Evolutionary conservation across 257 asterid species (phyloP), one percentile per base, ranked within the genome.

Genomic region (Eustoma russellianum): DNA sequence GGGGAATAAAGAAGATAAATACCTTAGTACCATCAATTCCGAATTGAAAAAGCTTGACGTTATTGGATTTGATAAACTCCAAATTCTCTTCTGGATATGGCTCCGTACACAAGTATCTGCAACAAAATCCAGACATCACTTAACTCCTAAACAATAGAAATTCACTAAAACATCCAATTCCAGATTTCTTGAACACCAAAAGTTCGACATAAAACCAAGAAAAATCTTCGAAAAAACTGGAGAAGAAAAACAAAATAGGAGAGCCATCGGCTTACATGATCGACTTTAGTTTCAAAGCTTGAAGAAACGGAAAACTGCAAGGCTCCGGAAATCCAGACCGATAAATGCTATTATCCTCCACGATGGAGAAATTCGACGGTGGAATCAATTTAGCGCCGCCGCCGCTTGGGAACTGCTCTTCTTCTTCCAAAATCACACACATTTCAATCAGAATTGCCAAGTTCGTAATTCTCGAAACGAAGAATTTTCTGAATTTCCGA

Each of bases 1-100:
- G 30, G 30, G 45, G n/a, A 28, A 33, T 13, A 61, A 61, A 47
- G 2, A 17, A 0, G n/a, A n/a, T n/a, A 24, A 24, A 2, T 50
- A 75, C 78, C 76, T 71, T 71, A 8, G 78, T 76, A 35, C 78
- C 82, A 58, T 71, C 82, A 53, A 76, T 72, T 41, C 78, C 82
- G 33, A 76, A 71, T 54, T 72, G 71, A 52, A 68, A 68, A 48
- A 76, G 82, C 74, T 68, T 72, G 35, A 76, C 41, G 5, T 68
- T 59, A 17, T 72, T 68, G 33, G 66, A 14, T 56, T 65, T 61
- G 40, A 76, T 68, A 62, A 76, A 68, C 69, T 59, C 69, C 62
- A 50, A 61, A 59, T 65, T 68, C 65, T 72, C 76, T 45, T 65
- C 71, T 3, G 82, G 78, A 56, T 76, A 76, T 7, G 76, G 74